Evolutionary conservation across 2,329 filamentous ascomycete species (phyloP), one percentile per base, ranked within the genome.

Genomic region (Rachicladosporium sp.): DNA sequence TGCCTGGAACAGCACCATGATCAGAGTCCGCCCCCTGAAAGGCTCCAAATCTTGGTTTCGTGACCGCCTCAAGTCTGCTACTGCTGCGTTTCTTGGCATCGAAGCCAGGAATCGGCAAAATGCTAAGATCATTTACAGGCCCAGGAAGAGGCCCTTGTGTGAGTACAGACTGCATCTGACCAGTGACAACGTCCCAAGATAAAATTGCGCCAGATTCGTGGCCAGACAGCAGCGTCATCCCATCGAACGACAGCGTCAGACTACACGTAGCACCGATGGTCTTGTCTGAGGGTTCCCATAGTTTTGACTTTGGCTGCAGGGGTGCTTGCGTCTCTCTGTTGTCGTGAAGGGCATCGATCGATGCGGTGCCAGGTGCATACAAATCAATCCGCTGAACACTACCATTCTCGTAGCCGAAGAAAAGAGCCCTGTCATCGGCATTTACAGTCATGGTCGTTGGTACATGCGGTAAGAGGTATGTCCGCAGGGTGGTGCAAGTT

Each of bases 311-410:
- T 10, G 65, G 63, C 38, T 67, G 64, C 6, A 68, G 51, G 57
- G 44, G 64, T 32, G 47, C 48, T 10, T 45, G 34, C 8, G 50
- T 44, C 23, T 45, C 36, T 6, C 29, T 32, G 9, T 36, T 46
- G 35, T 47, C 46, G n/a, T 54, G 48, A 2, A 52, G 40, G 11
- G 50, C 40, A 39, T 47, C 43, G 27, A 46, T 10, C 6, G 33
- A 33, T 10, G 35, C 35, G 4, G 15, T 35, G 8, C 36, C 33
- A 63, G 53, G 64, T 19, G 35, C 33, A 13, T 38, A 36, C 56
- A 96, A 74, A 52, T 94, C 83, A 11, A 93, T 66, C 10, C 83
- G 71, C 56, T 86, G 89, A 11, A 95, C 65, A 38, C 78, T 82
- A 12, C 85, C 83, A 55, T 93, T 82, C 38, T 84, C 80, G 48